Evolutionary conservation across 2,329 filamentous ascomycete genomes (phyloP).

Genomic region (Simplicillium sp.): DNA sequence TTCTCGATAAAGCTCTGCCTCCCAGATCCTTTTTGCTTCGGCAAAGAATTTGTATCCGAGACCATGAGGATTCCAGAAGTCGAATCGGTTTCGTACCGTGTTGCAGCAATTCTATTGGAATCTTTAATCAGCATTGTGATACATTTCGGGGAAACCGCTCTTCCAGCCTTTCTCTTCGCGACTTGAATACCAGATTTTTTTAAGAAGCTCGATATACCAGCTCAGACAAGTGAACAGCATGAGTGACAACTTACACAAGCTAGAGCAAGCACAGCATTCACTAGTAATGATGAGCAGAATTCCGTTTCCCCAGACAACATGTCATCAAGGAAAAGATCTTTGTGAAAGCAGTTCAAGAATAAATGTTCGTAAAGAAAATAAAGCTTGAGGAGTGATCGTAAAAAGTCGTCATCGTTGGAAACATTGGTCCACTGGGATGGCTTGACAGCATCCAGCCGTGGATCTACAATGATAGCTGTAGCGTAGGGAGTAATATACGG

Average conservation of each 20-base stretch:
- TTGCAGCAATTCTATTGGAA: conserved; percentile 16
- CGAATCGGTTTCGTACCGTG: conserved; percentile 15
- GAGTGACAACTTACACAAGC: neutral
- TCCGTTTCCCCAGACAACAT: conserved; percentile 2
- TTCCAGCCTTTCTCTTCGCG: too few relatives aligned
- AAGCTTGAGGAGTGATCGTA: conserved; percentile 6
- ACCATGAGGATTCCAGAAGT: conserved; percentile 21
- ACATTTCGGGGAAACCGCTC: too few relatives aligned
- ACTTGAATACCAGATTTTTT: too few relatives aligned
- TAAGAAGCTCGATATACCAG: too few relatives aligned
- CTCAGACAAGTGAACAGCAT: too few relatives aligned
- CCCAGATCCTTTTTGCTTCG: conserved; percentile 22
- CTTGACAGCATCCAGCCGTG: conserved; percentile 13
- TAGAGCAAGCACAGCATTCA: conserved; percentile 10
- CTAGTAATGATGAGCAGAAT: conserved; percentile 8
- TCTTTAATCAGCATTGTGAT: too few relatives aligned
- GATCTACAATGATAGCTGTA: conserved; percentile 18
- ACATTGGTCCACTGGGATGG: conserved; percentile 10
- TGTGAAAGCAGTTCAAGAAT: conserved; percentile 8
- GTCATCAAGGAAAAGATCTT: conserved; percentile 11
- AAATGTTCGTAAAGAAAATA: conserved; percentile 12
- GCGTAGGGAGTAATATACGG: conserved; percentile 19
- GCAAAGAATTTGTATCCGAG: conserved; percentile 21
- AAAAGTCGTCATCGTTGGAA: conserved; percentile 6
- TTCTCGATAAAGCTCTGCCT: conserved; percentile 8